Evolutionary conservation across 108 stramenopile genomes (phyloP).

Genomic region (Pseudonitzschia pungens): DNA sequence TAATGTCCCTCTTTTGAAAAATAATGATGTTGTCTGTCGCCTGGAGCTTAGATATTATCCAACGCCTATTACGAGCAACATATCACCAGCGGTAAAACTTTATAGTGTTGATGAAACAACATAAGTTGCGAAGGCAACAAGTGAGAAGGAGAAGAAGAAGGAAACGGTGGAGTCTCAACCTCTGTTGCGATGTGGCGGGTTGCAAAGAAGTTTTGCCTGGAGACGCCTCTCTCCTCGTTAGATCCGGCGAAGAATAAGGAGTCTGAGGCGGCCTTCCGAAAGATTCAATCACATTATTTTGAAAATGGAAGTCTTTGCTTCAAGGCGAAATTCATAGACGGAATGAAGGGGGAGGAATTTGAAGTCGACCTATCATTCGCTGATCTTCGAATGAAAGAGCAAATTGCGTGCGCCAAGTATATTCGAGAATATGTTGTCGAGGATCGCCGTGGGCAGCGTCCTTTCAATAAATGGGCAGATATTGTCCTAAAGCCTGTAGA

Average conservation of each 20-base stretch:
- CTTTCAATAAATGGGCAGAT: background rate
- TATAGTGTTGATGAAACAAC: too few species aligned
- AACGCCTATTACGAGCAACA: too few species aligned
- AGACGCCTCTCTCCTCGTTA: background rate
- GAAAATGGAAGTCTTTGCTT: background rate
- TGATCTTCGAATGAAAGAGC: background rate
- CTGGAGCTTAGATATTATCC: too few species aligned
- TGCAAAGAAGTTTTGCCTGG: background rate
- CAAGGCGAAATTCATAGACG: background rate
- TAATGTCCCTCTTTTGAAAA: too few species aligned
- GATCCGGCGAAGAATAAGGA: background rate
- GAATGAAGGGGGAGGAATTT: background rate
- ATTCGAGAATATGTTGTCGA: background rate
- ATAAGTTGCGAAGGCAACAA: too few species aligned
- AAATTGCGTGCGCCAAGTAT: background rate
- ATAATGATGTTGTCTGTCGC: too few species aligned
- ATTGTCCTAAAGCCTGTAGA: background rate
- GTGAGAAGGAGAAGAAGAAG: too few species aligned
- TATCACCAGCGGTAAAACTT: too few species aligned
- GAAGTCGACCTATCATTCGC: background rate
- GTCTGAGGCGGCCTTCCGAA: background rate
- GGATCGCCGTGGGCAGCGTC: background rate
- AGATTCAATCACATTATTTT: background rate
- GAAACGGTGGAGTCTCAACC: too few species aligned
- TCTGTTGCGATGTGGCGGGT: background rate